phyloP scores from a whole-genome alignment of 2,329 filamentous ascomycete species.

The Alternaria sp. region DNA sequence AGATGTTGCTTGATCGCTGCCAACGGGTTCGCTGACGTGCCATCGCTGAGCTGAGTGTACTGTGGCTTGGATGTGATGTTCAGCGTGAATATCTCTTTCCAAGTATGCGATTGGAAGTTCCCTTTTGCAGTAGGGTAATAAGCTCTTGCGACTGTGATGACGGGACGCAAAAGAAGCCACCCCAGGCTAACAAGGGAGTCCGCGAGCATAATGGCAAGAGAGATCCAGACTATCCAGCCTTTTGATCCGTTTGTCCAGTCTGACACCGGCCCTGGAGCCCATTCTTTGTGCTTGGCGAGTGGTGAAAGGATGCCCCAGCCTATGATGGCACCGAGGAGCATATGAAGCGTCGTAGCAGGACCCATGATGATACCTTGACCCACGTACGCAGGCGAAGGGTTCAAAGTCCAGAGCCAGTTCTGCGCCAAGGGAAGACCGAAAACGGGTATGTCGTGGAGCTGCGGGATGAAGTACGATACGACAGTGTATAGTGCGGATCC shows the following conservation, averaged over 20 bases:
- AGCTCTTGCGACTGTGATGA: slow-evolving; percentile 59
- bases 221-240: slow-evolving; percentile 98
- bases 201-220: slow-evolving; percentile 93
- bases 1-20: slow-evolving; percentile 44
- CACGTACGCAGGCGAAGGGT: slow-evolving; percentile 95
- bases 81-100: slow-evolving; percentile 46
- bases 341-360: slow-evolving; percentile 91
- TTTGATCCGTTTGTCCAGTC: slow-evolving; percentile 95
- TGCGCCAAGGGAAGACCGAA: slow-evolving; percentile 78
- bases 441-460: slow-evolving; percentile 84
- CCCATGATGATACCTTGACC: slow-evolving; percentile 99
- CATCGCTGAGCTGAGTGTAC: slow-evolving; percentile 51
- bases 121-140: slow-evolving; percentile 49
- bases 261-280: slow-evolving; percentile 86
- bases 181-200: slow-evolving; percentile 90
- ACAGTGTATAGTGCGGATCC: slow-evolving; percentile 73
- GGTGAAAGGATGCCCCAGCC: slow-evolving; percentile 94
- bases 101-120: slow-evolving; percentile 43
- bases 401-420: slow-evolving; percentile 93
- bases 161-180: slow-evolving; percentile 75
- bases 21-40: slow-evolving; percentile 31
- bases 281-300: slow-evolving; percentile 82
- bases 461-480: slow-evolving; percentile 87
- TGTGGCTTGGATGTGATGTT: slow-evolving; percentile 48
- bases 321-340: slow-evolving; percentile 87